Evolutionary conservation across 2,329 filamentous ascomycete species (phyloP).

Genomic region (Chaetomiaceae sp.): DNA sequence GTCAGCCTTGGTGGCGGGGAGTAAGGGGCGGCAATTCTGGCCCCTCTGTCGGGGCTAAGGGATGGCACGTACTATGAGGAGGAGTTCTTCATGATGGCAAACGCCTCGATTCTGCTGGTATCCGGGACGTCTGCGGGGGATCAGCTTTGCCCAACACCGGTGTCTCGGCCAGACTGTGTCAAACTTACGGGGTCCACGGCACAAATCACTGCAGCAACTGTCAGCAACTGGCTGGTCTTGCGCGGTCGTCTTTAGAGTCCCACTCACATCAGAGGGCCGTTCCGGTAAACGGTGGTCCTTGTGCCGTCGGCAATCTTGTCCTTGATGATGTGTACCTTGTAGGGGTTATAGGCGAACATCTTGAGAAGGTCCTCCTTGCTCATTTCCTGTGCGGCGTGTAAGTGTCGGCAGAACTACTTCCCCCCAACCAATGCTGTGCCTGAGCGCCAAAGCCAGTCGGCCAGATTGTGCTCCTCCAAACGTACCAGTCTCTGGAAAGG

Average conservation of each 20-base stretch:
- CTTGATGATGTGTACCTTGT: slow-evolving; percentile 96
- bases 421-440: too few species aligned
- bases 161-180: not conserved
- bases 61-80: slow-evolving; percentile 29
- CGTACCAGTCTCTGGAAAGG: slow-evolving; percentile 75
- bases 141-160: not conserved
- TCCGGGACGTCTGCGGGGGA: slow-evolving; percentile 63
- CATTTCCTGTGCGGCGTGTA: slow-evolving; percentile 42
- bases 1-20: slow-evolving; percentile 28
- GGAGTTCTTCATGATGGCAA: slow-evolving; percentile 77
- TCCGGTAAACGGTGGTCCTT: slow-evolving; percentile 89
- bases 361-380: slow-evolving; percentile 88
- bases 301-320: slow-evolving; percentile 86
- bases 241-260: too few species aligned
- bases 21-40: too few species aligned
- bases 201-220: slow-evolving; percentile 58
- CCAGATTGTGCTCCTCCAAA: not conserved
- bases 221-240: not conserved
- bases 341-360: slow-evolving; percentile 98
- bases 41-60: too few species aligned
- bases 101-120: slow-evolving; percentile 89
- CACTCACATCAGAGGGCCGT: slow-evolving; percentile 80
- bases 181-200: slow-evolving; percentile 70
- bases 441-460: not conserved
- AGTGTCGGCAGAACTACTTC: not conserved